Conservation (phyloP, 1,284 basidiomycete species). For the Vanrija sp. region DNA sequence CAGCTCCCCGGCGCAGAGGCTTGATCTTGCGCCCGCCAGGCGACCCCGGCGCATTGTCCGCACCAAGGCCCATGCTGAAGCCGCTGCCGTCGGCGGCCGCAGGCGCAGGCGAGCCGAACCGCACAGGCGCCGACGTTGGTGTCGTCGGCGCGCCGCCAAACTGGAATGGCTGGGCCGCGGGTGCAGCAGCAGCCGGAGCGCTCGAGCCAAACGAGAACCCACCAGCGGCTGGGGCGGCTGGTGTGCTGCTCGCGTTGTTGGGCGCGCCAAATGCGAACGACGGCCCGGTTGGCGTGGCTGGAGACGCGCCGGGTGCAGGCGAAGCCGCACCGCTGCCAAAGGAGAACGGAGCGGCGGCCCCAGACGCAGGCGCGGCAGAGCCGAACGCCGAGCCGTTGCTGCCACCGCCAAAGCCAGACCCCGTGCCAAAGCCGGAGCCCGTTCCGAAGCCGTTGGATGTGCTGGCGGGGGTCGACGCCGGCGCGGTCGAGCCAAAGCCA, state of each 20-base stretch:
- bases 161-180: conserved; percentile 5
- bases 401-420: conserved; percentile 20
- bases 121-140: conserved; percentile 2
- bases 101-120: conserved; percentile 24
- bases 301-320: neutral
- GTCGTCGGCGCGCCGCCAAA: conserved; percentile 6
- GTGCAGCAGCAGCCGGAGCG: neutral
- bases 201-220: neutral
- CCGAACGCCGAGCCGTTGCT: conserved; percentile 3
- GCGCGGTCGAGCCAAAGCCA: neutral
- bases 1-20: conserved; percentile 21
- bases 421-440: conserved; percentile 1
- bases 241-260: neutral
- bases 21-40: conserved; percentile 32
- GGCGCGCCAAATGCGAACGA: conserved; percentile 17
- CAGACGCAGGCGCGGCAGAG: conserved; percentile 1
- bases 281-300: neutral
- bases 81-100: conserved; percentile 6
- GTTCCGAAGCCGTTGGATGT: neutral
- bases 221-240: neutral
- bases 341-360: conserved; percentile 9
- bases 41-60: conserved; percentile 16
- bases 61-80: conserved; percentile 24
- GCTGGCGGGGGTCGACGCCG: too few species aligned
- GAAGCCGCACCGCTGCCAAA: conserved; percentile 17